phyloP scores from a whole-genome alignment of 495 filamentous ascomycete species.

The Umbilicaria muhlenbergii region DNA sequence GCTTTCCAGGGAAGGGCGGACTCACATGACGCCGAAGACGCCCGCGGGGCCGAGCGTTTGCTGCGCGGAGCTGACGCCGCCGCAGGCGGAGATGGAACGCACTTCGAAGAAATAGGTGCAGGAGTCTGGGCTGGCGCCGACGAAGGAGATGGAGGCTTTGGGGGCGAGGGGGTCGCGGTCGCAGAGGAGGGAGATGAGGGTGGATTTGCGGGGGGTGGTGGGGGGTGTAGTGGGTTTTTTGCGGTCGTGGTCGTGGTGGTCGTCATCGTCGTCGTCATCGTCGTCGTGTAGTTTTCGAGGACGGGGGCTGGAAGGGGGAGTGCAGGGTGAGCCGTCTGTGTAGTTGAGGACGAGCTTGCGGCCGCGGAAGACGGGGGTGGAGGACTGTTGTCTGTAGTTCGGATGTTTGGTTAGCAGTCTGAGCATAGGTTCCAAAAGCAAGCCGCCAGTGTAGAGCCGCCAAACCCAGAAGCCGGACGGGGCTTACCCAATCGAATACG shows the following conservation, averaged over 20 bases:
- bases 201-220: conserved; percentile 53
- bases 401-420: neutral
- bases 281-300: conserved; percentile 9
- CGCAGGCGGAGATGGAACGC: conserved; percentile 76
- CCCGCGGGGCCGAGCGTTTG: conserved; percentile 63
- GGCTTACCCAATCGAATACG: conserved; percentile 70
- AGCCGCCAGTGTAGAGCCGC: too few species aligned
- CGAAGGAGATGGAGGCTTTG: conserved; percentile 57
- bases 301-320: conserved; percentile 19
- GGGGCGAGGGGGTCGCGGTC: conserved; percentile 53
- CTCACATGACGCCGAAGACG: conserved; percentile 85
- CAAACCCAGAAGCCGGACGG: too few species aligned
- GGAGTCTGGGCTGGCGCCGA: conserved; percentile 66
- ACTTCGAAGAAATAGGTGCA: conserved; percentile 97
- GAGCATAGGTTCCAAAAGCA: neutral
- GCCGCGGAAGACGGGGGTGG: conserved; percentile 59
- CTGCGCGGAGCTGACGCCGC: conserved; percentile 43
- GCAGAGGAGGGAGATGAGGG: conserved; percentile 86
- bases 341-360: conserved; percentile 88
- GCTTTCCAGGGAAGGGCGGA: conserved; percentile 2
- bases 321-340: conserved; percentile 74
- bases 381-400: conserved; percentile 44
- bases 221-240: conserved; percentile 26
- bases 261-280: conserved; percentile 24
- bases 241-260: conserved; percentile 20